Base-by-base conservation (phyloP, 345 rosid species). In the Cochlearia excelsa region DNA sequence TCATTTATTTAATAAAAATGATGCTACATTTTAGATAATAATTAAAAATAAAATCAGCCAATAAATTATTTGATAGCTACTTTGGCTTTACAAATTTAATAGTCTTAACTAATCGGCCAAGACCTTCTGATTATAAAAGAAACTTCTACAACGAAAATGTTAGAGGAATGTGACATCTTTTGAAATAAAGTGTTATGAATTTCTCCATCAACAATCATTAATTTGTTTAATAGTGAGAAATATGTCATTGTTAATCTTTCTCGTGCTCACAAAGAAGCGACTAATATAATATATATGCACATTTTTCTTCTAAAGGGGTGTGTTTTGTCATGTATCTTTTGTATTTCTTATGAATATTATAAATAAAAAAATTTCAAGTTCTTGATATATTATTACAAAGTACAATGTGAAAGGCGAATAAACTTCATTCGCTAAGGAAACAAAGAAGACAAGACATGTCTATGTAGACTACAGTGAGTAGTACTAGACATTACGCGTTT, bases 401-500 rank as follows among this genome's bases (percentile, higher is more conserved):
- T 61, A 48, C 51, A 61, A 61, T 61, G 63, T 61, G 73, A 61
- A 54, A 69, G 46, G 26, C 46, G 46, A 61, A 40, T 8, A 4
- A 47, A 54, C 57, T 69, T 28, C 3, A 54, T 47, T 61, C 3
- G 28, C 5, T 33, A 61, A 47, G 57, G 50, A 69, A 46, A 54
- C 52, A 57, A 49, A 29, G 46, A 69, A 45, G 46, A 63, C 47
- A 62, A 41, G 68, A 62, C 62, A 61, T 35, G 68, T 69, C 73
- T 6, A 5, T 69, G 62, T 69, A 61, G 51, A 40, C 41, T 48
- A 41, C 31, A 49, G 57, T 39, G 63, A 43, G 7, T 0, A 1
- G 59, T 63, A 47, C 37, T 30, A 56, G 48, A 55, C 54, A 62
- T 29, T 55, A 69, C 68, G 63, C 68, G 68, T 69, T 69, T 54